Conservation (phyloP, 2,329 filamentous ascomycete species). For the Aureobasidium sp. region DNA sequence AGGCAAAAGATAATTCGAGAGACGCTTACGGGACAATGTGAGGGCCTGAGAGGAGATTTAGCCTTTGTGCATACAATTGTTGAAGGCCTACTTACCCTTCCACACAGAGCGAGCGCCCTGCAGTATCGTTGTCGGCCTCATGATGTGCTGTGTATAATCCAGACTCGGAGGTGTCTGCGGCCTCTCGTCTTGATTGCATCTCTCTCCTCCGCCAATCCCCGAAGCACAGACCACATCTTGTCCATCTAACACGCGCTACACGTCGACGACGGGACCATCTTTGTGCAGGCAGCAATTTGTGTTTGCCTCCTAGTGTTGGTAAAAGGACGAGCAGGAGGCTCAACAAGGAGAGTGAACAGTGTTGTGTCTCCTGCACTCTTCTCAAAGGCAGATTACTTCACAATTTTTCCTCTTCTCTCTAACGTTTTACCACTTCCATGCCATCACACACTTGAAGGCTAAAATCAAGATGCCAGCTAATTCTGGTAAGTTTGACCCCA, state of each 20-base stretch:
- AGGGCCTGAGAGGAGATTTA: slow-evolving; percentile 44
- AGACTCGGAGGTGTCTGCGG: slow-evolving; percentile 12
- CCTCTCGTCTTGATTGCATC: not conserved
- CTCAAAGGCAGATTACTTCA: not conserved
- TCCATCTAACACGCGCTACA: not conserved
- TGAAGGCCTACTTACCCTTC: slow-evolving; percentile 58
- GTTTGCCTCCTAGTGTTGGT: slow-evolving; percentile 1
- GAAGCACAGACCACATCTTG: slow-evolving; percentile 7
- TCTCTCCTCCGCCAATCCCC: slow-evolving; percentile 1
- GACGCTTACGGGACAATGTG: slow-evolving; percentile 61
- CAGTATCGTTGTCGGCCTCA: slow-evolving; percentile 35
- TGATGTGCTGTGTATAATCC: slow-evolving; percentile 12
- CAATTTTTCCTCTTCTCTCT: not conserved
- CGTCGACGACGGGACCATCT: slow-evolving; percentile 6
- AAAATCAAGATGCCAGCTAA: slow-evolving; percentile 10
- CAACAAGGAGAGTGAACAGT: not conserved
- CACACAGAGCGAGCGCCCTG: slow-evolving; percentile 73
- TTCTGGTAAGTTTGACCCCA: not conserved
- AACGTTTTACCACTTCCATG: not conserved
- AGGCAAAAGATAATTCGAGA: slow-evolving; percentile 3
- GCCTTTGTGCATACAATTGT: not conserved
- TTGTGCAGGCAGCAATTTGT: slow-evolving; percentile 9
- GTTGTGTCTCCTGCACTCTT: not conserved
- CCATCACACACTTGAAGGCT: not conserved
- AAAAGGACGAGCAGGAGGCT: not conserved